These are phyloP conservation scores for Euphorbia celastroides DNA, from an alignment of 441 rosid species.

Conservation along the genomic window DNA sequence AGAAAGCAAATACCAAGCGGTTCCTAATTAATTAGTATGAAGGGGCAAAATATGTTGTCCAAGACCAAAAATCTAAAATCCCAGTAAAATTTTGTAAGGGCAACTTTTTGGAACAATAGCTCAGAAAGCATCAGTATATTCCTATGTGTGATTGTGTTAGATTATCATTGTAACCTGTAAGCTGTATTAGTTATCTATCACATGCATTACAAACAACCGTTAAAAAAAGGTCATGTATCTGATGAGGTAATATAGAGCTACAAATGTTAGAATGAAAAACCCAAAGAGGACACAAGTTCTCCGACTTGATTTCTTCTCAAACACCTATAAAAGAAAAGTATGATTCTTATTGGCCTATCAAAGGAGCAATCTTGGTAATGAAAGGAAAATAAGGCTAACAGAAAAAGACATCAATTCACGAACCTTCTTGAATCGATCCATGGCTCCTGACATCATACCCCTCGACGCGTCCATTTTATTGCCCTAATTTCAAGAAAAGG, in stretches of 20 bases:
- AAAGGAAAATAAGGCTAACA: slow-evolving; percentile 11
- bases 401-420: slow-evolving; percentile 5
- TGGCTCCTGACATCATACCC: slow-evolving; percentile 79
- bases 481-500: slow-evolving; percentile 44
- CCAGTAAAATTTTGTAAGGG: no score
- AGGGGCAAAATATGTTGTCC: no score
- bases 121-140: no score
- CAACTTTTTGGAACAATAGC: no score
- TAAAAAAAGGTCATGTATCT: slow-evolving; percentile 38
- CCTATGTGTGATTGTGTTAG: background rate
- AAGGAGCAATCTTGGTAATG: background rate
- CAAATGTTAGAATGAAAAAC: slow-evolving; percentile 51
- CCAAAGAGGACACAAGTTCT: slow-evolving; percentile 56
- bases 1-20: no score
- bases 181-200: background rate
- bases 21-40: no score
- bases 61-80: no score
- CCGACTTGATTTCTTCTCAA: slow-evolving; percentile 74
- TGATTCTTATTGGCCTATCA: slow-evolving; percentile 11
- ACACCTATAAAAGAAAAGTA: slow-evolving; percentile 46
- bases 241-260: slow-evolving; percentile 49
- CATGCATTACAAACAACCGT: background rate
- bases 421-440: slow-evolving; percentile 84
- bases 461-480: slow-evolving; percentile 80
- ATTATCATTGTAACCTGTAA: background rate